Conservation (phyloP, 495 filamentous ascomycete species). For the Penicillium ochrochloron region DNA sequence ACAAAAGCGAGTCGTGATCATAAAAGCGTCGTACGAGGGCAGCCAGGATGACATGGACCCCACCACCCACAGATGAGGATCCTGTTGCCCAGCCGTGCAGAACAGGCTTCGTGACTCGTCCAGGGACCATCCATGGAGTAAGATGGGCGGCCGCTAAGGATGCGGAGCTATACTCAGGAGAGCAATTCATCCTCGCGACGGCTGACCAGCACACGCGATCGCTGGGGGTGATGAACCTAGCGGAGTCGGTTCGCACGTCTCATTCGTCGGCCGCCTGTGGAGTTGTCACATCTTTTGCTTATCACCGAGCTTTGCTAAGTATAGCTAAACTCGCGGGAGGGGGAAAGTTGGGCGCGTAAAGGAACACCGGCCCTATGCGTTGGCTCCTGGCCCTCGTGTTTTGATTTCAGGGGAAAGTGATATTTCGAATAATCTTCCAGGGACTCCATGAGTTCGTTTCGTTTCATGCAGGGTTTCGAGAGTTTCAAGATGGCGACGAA, state of each 20-base stretch:
- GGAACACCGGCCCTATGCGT: constrained; percentile 5
- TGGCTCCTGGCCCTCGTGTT: constrained; percentile 14
- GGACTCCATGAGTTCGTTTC: constrained; percentile 4
- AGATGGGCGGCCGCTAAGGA: constrained; percentile 22
- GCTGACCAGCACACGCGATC: constrained; percentile 14
- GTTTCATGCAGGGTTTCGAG: constrained; percentile 12
- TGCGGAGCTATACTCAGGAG: constrained; percentile 22
- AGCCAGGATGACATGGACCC: constrained; percentile 10
- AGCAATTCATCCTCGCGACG: constrained; percentile 24
- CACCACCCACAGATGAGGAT: constrained; percentile 20
- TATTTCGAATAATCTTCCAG: not conserved
- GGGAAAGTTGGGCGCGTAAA: constrained; percentile 27
- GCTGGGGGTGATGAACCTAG: constrained; percentile 17
- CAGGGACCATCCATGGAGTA: constrained; percentile 20
- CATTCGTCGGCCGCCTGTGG: constrained; percentile 30
- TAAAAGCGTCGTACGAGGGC: constrained; percentile 21
- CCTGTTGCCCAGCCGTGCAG: constrained; percentile 12
- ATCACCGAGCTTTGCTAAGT: constrained; percentile 22
- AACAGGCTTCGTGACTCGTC: constrained; percentile 25
- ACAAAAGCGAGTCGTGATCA: constrained; percentile 17
- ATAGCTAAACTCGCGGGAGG: constrained; percentile 8
- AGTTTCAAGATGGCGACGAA: not conserved
- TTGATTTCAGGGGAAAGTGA: not conserved
- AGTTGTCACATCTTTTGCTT: constrained; percentile 33
- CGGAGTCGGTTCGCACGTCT: constrained; percentile 13